A percentile compares a stretch with the other conserved stretches of the same genome.
Conservation (phyloP, 768 basidiomycete genomes). For the Boletus eberwhitei region DNA sequence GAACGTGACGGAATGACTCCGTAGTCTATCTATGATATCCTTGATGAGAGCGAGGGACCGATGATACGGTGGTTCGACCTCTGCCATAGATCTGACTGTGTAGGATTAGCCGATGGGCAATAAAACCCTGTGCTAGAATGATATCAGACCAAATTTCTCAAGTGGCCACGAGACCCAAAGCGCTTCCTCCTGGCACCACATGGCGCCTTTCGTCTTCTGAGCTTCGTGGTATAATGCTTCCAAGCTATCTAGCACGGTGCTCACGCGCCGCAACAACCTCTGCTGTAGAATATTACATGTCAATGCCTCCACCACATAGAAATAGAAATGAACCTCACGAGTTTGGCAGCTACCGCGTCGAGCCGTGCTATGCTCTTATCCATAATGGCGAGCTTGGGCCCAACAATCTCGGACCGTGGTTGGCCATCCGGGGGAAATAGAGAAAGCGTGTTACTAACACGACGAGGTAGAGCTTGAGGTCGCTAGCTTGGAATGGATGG, state of each 20-base stretch:
- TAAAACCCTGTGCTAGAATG: background rate
- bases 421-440: conserved; percentile 47
- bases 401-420: conserved; percentile 58
- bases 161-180: conserved; percentile 83
- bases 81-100: conserved; percentile 53
- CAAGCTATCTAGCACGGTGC: conserved; percentile 56
- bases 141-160: conserved; percentile 64
- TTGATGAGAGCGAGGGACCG: conserved; percentile 58
- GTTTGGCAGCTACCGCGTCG: conserved; percentile 55
- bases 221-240: conserved; percentile 68
- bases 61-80: conserved; percentile 61
- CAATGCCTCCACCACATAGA: background rate
- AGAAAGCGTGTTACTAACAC: conserved; percentile 59
- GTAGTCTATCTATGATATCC: conserved; percentile 54
- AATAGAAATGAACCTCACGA: conserved; percentile 45
- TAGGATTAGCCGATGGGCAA: background rate
- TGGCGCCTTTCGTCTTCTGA: conserved; percentile 65
- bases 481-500: background rate
- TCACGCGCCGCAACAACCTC: conserved; percentile 71
- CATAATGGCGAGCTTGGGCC: conserved; percentile 65
- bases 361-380: conserved; percentile 60
- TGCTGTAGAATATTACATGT: conserved; percentile 39
- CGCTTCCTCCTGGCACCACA: conserved; percentile 68
- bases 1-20: conserved; percentile 65
- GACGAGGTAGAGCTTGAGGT: background rate